Evolutionary conservation across 2,329 filamentous ascomycete genomes (phyloP).

Genomic region (Rhynchosporium graminicola): DNA sequence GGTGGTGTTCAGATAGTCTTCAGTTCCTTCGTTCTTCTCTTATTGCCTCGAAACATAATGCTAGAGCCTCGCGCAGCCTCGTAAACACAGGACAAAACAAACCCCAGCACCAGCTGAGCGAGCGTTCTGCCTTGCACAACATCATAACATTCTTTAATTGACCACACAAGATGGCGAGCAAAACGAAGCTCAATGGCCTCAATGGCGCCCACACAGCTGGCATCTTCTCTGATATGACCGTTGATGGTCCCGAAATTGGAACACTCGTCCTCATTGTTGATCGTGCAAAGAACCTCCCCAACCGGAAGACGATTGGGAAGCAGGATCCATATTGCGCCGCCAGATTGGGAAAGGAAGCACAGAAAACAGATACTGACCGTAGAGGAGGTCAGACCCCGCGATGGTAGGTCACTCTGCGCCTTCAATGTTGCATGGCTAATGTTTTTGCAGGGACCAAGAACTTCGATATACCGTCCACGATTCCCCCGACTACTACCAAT

Average conservation of each 20-base stretch:
- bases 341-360: constrained; percentile 90
- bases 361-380: constrained; percentile 93
- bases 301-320: constrained; percentile 96
- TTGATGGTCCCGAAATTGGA: constrained; percentile 91
- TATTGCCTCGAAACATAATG: constrained; percentile 27
- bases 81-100: constrained; percentile 26
- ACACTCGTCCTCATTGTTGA: constrained; percentile 91
- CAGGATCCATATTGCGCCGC: constrained; percentile 97
- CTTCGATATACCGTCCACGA: constrained; percentile 95
- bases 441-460: constrained; percentile 81
- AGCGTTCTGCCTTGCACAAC: constrained; percentile 6
- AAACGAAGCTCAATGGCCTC: constrained; percentile 55
- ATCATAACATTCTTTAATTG: constrained; percentile 13
- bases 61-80: constrained; percentile 29
- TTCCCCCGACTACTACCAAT: constrained; percentile 90
- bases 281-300: constrained; percentile 94
- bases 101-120: constrained; percentile 14
- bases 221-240: constrained; percentile 90
- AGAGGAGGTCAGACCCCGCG: constrained; percentile 92
- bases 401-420: constrained; percentile 64
- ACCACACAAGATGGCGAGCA: constrained; percentile 49
- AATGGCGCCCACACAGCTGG: constrained; percentile 79
- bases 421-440: constrained; percentile 25
- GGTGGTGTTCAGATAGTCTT: constrained; percentile 17
- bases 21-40: constrained; percentile 2